Evolutionary conservation across 495 filamentous ascomycete genomes (phyloP), one percentile per base, ranked within the genome.

Genomic region (Annulohypoxylon maeteangense): DNA sequence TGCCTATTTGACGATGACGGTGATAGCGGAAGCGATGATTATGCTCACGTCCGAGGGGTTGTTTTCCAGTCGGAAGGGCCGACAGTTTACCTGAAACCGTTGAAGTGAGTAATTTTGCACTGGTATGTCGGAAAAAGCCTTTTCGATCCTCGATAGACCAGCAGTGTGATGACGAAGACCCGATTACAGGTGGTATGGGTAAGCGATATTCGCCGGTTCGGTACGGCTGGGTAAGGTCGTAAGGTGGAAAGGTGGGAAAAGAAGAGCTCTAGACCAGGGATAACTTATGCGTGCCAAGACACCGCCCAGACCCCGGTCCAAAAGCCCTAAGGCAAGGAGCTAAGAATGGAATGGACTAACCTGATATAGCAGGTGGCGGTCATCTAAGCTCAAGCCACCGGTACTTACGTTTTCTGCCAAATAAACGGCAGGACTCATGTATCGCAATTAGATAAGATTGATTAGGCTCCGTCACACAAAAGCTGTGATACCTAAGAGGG

Each of bases 271-370:
- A 68, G 69, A 68, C 64, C 69, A 63, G 69, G 62, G 69, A 62
- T 67, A 25, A 42, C 18, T 44, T 40, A 67, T 67, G 68, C 68
- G 50, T 27, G 64, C 69, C 64, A 67, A 67, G 69, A 48, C 56
- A 11, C 45, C 22, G 68, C 62, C 62, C 61, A 71, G 62, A 20
- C 23, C 44, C 23, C 27, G 45, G 38, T 68, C 58, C n/a, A 34
- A 72, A 62, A 65, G 45, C 53, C 69, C 69, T 68, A 67, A 72
- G 69, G 69, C 64, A 72, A 63, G 64, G 53, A 64, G 64, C 69
- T 72, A 72, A 53, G 58, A 67, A 67, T 59, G 58, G 64, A 60
- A 53, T 1, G 14, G 10, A 62, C 65, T 73, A 73, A 62, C 70
- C 42, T 4, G 20, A 69, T 0, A 47, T 57, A 59, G 70, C 65